Percentiles rank a stretch among this genome's conserved stretches.
Conservation (phyloP, 2,329 filamentous ascomycete genomes). For the Diaporthe eres region DNA sequence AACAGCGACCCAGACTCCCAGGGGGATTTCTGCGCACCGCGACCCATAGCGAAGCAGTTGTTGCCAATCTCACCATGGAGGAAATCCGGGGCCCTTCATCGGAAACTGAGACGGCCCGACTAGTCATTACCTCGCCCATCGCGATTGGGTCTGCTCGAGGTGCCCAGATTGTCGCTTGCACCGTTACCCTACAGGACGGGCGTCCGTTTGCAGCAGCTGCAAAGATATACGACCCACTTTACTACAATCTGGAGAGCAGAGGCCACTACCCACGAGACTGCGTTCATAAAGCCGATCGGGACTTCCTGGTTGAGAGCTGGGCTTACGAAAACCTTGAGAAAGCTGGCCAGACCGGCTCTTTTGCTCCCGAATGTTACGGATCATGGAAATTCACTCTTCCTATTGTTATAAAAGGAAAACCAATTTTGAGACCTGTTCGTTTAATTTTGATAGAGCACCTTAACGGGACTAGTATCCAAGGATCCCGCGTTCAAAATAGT, state of each 20-base stretch:
- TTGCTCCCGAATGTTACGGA: not conserved
- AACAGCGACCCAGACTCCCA: not conserved
- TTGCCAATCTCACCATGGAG: not conserved
- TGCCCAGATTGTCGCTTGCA: not conserved
- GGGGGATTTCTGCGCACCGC: not conserved
- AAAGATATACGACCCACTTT: not conserved
- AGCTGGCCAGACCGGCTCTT: not conserved
- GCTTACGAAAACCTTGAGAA: not conserved
- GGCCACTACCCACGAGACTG: not conserved
- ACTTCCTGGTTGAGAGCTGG: not conserved
- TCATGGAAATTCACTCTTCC: not conserved
- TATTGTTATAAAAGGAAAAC: not conserved
- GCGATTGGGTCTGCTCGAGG: not conserved
- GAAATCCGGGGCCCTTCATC: not conserved
- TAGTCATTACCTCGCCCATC: not conserved
- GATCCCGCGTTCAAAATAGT: not conserved
- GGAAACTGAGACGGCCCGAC: not conserved
- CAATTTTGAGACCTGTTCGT: not conserved
- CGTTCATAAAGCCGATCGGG: not conserved
- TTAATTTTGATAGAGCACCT: not conserved
- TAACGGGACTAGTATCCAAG: not conserved
- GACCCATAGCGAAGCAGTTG: not conserved
- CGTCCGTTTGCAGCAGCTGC: not conserved
- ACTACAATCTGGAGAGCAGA: not conserved
- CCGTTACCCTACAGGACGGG: not conserved